These are phyloP conservation scores for Ogataea hybrid DNA, from an alignment of 1,139 yeast genomes.

Conservation along the genomic window DNA sequence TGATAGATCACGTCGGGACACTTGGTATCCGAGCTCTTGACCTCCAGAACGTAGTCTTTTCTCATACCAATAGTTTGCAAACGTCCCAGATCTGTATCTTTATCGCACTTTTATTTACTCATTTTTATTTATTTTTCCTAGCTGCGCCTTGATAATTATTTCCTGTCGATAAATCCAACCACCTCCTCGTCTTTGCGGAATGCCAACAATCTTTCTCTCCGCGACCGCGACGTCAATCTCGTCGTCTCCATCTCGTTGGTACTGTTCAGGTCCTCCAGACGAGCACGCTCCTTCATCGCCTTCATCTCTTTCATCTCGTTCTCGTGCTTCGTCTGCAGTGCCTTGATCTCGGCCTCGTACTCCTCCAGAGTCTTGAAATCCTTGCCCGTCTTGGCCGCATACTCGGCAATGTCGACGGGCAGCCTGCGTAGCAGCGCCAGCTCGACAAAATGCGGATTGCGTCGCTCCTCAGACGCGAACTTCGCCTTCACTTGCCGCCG, in stretches of 20 bases:
- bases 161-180: conserved; percentile 43
- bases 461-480: conserved; percentile 77
- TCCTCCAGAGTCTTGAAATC: conserved; percentile 41
- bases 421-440: conserved; percentile 68
- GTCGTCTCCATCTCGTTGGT: conserved; percentile 26
- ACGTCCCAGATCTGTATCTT: not conserved
- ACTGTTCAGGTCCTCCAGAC: conserved; percentile 46
- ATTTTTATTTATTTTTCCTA: not conserved
- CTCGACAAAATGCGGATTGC: conserved; percentile 74
- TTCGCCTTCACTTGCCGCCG: conserved; percentile 86
- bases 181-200: conserved; percentile 67
- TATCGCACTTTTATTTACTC: conserved; percentile 1
- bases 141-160: conserved; percentile 2
- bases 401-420: conserved; percentile 61
- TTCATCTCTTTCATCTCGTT: conserved; percentile 51
- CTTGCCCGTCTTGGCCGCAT: conserved; percentile 42
- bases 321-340: conserved; percentile 50
- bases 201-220: conserved; percentile 52
- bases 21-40: conserved; percentile 21
- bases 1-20: conserved; percentile 20
- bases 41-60: conserved; percentile 25
- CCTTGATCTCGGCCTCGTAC: conserved; percentile 50
- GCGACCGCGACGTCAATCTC: conserved; percentile 42
- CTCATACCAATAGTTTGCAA: conserved; percentile 9
- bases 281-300: conserved; percentile 49